phyloP scores from a whole-genome alignment of 345 rosid genomes.

The Aquilaria yunnanensis region DNA sequence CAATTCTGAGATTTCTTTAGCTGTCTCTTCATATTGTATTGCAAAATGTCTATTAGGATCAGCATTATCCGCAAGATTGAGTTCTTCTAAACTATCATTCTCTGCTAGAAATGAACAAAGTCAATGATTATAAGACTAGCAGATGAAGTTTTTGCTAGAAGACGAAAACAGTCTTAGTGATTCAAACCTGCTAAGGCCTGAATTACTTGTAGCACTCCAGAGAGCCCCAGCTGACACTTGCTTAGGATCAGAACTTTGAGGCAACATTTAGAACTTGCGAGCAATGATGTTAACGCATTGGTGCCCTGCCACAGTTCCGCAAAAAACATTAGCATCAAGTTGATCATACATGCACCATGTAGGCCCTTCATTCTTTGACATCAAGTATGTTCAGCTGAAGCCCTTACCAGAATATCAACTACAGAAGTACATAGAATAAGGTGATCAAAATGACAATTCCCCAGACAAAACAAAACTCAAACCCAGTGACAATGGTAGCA shows the following conservation, averaged over 20 bases:
- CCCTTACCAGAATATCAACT: too few relatives aligned
- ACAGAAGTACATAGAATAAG: too few relatives aligned
- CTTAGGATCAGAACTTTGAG: constrained; percentile 52
- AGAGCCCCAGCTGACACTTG: constrained; percentile 72
- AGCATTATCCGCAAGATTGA: constrained; percentile 58
- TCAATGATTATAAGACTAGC: neutral
- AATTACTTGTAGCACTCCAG: constrained; percentile 56
- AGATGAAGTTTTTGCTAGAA: neutral
- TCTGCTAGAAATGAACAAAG: constrained; percentile 31
- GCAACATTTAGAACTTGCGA: constrained; percentile 52
- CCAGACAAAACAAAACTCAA: too few relatives aligned
- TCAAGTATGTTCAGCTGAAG: neutral
- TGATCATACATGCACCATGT: constrained; percentile 6
- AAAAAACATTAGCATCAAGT: neutral
- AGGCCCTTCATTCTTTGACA: constrained; percentile 1
- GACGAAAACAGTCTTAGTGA: constrained; percentile 2
- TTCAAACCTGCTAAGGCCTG: constrained; percentile 68
- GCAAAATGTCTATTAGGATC: constrained; percentile 21
- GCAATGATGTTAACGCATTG: constrained; percentile 49
- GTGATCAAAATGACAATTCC: too few relatives aligned
- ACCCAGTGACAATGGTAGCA: too few relatives aligned
- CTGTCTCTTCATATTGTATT: constrained; percentile 10
- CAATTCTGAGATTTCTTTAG: constrained; percentile 18
- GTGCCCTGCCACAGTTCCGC: constrained; percentile 42
- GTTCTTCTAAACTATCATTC: constrained; percentile 65